Percentiles rank a stretch among this genome's conserved stretches.
These are phyloP conservation scores for Acanthamoeba castellanii DNA, from an alignment of 208 protist species.

Conservation along the genomic window DNA sequence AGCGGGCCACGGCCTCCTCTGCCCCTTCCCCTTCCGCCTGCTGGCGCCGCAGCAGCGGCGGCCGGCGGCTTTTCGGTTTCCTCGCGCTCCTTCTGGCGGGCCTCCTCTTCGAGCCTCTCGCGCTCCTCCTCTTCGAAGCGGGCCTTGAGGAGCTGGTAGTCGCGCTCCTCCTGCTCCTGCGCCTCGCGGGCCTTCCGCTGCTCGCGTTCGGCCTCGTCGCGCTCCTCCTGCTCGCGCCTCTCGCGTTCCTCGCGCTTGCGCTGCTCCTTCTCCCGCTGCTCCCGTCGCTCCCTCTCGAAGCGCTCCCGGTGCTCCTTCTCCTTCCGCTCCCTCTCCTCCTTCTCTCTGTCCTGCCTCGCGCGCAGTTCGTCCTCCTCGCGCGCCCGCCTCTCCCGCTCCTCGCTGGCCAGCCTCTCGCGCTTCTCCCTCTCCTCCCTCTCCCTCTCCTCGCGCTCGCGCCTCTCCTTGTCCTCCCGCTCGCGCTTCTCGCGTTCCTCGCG, in stretches of 20 bases:
- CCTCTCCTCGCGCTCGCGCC: neutral
- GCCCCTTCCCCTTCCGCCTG: neutral
- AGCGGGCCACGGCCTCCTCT: constrained; percentile 21
- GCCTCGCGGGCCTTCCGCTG: neutral
- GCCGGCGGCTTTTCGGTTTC: neutral
- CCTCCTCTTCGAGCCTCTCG: constrained; percentile 33
- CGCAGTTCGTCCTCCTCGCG: constrained; percentile 17
- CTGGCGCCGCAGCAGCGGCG: neutral
- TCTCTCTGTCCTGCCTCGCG: neutral
- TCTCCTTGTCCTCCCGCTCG: constrained; percentile 30
- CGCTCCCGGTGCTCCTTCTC: neutral
- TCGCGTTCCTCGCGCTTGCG: constrained; percentile 30
- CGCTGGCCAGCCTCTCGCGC: neutral
- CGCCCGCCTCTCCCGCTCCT: constrained; percentile 32
- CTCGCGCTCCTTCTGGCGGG: neutral
- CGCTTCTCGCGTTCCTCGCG: constrained; percentile 4
- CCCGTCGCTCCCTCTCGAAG: neutral
- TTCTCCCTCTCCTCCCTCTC: neutral
- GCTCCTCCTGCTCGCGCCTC: constrained; percentile 37
- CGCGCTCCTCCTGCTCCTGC: neutral
- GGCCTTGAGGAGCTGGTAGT: constrained; percentile 58
- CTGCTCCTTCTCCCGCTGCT: neutral
- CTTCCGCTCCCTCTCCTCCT: neutral
- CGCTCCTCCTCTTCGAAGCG: constrained; percentile 53
- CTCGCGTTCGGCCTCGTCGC: neutral